Base-by-base conservation (phyloP, 2,329 filamentous ascomycete genomes). In the Fusarium papillatum region DNA sequence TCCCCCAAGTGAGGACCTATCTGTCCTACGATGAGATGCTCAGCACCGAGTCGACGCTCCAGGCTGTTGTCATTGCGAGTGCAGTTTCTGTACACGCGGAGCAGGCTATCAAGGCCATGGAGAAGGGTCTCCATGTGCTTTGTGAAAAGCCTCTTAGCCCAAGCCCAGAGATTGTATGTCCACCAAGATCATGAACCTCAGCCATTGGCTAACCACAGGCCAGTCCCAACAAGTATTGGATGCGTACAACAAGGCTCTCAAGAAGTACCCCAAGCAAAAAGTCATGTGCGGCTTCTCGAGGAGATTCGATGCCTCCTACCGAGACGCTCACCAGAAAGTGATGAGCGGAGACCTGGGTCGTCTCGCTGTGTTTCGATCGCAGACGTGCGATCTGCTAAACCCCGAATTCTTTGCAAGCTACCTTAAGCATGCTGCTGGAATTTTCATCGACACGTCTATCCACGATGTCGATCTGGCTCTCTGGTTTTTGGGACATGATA, bases 21-120 rank as follows among this genome's bases (percentile, higher is more conserved):
- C 59, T 62, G 24, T 62, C 59, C 13, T 62, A 62, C 19, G 38
- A 62, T 19, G 38, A 62, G 26, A 62, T 62, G 59, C 59, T 62
- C 38, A 22, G 2, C 13, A 1, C 59, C 19, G 59, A 62, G 38
- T 14, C 59, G 1, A n/a, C 11, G 19, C 38, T 62, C 2, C 59
- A 62, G 5, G 59, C 26, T n/a, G 59, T 62, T 41, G 59, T 62
- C 2, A 41, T 62, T 31, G 59, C 59, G 7, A 43, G 59, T 29
- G 59, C 59, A 6, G 59, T 62, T 11, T 62, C 59, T n/a, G 59
- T 62, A 13, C 59, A 62, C 16, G 59, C 59, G 3, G 59, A 62
- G 19, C 59, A 62, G 1, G 38, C 59, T 8, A 62, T 62, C 24
- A 62, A 34, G 19, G 59, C 59, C 1, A 62, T 62, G 38, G 59